These are phyloP conservation scores for Penicillium nucicola DNA, from an alignment of 495 filamentous ascomycete species.

Conservation along the genomic window DNA sequence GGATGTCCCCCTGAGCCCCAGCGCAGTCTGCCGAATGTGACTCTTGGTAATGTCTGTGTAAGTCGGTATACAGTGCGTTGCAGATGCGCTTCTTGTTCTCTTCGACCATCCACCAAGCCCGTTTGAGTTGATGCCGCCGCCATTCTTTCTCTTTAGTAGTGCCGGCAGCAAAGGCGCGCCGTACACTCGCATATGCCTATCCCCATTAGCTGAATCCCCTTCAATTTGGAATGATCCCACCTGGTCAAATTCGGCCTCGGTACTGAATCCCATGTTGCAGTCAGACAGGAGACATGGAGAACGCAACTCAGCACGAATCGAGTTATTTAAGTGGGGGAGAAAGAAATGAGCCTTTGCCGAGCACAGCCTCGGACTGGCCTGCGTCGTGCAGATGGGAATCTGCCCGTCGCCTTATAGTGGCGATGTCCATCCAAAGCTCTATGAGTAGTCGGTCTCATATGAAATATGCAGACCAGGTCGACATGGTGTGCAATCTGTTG, in stretches of 20 bases:
- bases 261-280: slow-evolving; percentile 17
- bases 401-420: no score
- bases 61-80: slow-evolving; percentile 66
- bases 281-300: not conserved
- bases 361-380: no score
- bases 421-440: no score
- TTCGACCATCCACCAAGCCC: slow-evolving; percentile 51
- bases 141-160: slow-evolving; percentile 37
- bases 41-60: slow-evolving; percentile 68
- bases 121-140: slow-evolving; percentile 48
- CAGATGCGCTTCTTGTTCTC: slow-evolving; percentile 65
- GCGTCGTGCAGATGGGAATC: no score
- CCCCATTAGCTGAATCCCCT: not conserved
- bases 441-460: not conserved
- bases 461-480: not conserved
- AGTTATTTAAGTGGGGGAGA: not conserved
- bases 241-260: slow-evolving; percentile 16
- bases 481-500: no score
- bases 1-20: slow-evolving; percentile 65
- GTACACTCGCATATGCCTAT: slow-evolving; percentile 26
- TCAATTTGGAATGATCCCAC: not conserved
- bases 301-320: not conserved
- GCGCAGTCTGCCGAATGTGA: slow-evolving; percentile 60
- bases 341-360: not conserved
- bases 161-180: slow-evolving; percentile 27